These are phyloP conservation scores for Dichomitus squalens DNA, from an alignment of 1,284 basidiomycete genomes.

Conservation along the genomic window DNA sequence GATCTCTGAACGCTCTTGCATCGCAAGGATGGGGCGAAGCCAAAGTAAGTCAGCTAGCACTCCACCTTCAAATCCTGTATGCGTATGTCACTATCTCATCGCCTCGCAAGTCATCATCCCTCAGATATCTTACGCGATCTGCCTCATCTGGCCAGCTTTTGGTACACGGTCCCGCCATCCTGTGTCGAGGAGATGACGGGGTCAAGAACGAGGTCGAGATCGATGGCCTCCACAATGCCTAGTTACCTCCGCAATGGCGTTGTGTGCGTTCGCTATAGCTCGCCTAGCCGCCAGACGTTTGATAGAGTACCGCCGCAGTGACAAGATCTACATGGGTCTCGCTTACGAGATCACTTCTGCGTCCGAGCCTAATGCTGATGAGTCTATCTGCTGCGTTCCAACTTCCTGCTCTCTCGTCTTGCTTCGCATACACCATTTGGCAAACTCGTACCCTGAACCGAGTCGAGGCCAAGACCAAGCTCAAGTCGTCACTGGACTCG, in stretches of 20 bases:
- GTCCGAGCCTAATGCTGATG: slow-evolving; percentile 82
- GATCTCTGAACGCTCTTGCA: slow-evolving; percentile 82
- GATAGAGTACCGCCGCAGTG: slow-evolving; percentile 76
- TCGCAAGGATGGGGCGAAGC: slow-evolving; percentile 75
- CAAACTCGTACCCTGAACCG: too few relatives aligned
- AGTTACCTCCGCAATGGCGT: slow-evolving; percentile 91
- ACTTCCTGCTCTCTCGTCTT: too few relatives aligned
- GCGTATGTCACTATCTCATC: not conserved
- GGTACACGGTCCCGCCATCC: slow-evolving; percentile 69
- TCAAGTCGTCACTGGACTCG: too few relatives aligned
- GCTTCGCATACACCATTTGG: too few relatives aligned
- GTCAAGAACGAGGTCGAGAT: slow-evolving; percentile 92
- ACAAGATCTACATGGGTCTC: slow-evolving; percentile 82
- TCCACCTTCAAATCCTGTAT: too few relatives aligned
- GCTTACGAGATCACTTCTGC: slow-evolving; percentile 96
- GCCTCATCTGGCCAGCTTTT: slow-evolving; percentile 78
- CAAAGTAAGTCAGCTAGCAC: slow-evolving; percentile 46
- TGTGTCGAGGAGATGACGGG: slow-evolving; percentile 79
- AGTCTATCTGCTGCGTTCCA: slow-evolving; percentile 18
- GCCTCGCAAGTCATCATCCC: slow-evolving; percentile 60
- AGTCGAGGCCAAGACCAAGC: too few relatives aligned
- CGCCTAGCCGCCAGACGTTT: slow-evolving; percentile 90
- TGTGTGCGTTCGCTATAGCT: slow-evolving; percentile 77
- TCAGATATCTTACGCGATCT: slow-evolving; percentile 77
- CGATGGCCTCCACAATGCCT: slow-evolving; percentile 81